These are phyloP conservation scores for Penicillium sp. DNA, from an alignment of 2,329 filamentous ascomycete species.

Conservation along the genomic window DNA sequence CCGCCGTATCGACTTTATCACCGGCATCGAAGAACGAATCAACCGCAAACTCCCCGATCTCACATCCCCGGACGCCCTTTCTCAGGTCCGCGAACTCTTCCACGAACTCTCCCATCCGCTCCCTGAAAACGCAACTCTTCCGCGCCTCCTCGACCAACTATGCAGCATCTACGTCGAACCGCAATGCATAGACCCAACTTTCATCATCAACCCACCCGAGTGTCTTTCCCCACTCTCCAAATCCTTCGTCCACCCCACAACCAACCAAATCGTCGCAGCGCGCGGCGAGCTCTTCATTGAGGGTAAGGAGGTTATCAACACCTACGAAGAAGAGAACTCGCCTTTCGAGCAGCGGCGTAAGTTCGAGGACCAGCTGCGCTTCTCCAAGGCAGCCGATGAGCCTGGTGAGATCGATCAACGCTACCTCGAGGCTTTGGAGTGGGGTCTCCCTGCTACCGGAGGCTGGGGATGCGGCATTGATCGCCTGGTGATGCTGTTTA, in stretches of 20 bases:
- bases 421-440: constrained; percentile 78
- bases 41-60: constrained; percentile 62
- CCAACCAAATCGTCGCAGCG: constrained; percentile 68
- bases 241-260: constrained; percentile 65
- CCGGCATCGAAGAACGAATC: constrained; percentile 66
- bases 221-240: constrained; percentile 90
- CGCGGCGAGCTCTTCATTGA: constrained; percentile 80
- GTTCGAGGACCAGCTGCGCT: constrained; percentile 58
- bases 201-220: constrained; percentile 84
- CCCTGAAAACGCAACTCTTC: constrained; percentile 53
- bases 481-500: constrained; percentile 84
- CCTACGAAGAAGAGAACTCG: constrained; percentile 97
- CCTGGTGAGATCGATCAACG: constrained; percentile 62
- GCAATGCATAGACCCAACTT: constrained; percentile 65
- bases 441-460: constrained; percentile 88
- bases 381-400: constrained; percentile 47
- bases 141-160: constrained; percentile 75
- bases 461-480: constrained; percentile 96
- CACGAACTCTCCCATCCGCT: constrained; percentile 45
- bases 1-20: constrained; percentile 72
- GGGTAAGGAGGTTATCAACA: constrained; percentile 81
- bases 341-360: constrained; percentile 81
- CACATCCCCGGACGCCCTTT: constrained; percentile 49
- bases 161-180: constrained; percentile 73
- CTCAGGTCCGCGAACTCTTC: constrained; percentile 56